Percentiles rank a stretch among this genome's conserved stretches.
phyloP scores from a whole-genome alignment of 768 basidiomycete genomes.

The Omphalotus guepiniiformis region DNA sequence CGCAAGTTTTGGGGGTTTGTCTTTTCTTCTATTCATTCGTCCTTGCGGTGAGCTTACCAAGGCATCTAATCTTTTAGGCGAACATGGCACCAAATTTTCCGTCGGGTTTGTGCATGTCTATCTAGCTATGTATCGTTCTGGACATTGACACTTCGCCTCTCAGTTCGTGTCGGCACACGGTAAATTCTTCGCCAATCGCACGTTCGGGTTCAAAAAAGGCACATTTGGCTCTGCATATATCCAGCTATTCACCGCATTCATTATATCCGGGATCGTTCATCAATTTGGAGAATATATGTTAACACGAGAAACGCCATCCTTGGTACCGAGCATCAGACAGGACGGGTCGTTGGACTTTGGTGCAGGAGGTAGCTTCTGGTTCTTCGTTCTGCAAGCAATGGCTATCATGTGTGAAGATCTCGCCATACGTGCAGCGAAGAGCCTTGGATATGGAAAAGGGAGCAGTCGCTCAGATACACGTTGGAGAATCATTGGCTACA shows the following conservation, averaged over 20 bases:
- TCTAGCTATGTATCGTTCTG: too few relatives aligned
- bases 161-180: background rate
- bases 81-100: constrained; percentile 23
- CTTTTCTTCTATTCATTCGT: background rate
- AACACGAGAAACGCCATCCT: too few relatives aligned
- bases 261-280: constrained; percentile 13
- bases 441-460: constrained; percentile 11
- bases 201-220: constrained; percentile 9
- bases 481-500: constrained; percentile 17
- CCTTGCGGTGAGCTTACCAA: too few relatives aligned
- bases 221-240: constrained; percentile 8
- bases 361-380: constrained; percentile 15
- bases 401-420: constrained; percentile 32
- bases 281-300: constrained; percentile 11
- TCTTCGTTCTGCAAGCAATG: constrained; percentile 28
- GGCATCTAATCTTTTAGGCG: constrained; percentile 10
- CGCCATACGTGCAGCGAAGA: constrained; percentile 16
- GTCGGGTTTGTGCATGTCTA: constrained; percentile 14
- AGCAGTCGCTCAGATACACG: too few relatives aligned
- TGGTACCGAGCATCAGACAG: background rate
- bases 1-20: constrained; percentile 32
- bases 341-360: constrained; percentile 1
- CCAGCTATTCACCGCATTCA: constrained; percentile 11
- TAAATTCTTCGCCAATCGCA: background rate
- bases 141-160: too few relatives aligned